Evolutionary conservation across 2,329 filamentous ascomycete genomes (phyloP), one percentile per base, ranked within the genome.

Genomic region (Ustulina deusta): DNA sequence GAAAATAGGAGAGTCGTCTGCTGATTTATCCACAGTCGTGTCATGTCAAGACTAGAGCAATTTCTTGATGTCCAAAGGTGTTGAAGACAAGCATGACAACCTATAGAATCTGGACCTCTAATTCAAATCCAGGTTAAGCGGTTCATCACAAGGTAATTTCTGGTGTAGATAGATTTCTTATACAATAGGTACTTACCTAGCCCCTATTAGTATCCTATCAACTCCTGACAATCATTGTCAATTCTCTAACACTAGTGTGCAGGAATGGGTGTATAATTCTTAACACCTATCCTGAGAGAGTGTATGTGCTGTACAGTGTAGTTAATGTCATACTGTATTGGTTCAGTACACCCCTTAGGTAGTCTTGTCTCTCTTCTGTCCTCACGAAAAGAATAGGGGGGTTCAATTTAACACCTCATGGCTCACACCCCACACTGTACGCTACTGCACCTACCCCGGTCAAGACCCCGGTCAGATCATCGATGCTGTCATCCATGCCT

Each of bases 221-320:
- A 36, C 48, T 56, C 63, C 56, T 65, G 63, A 61, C 56, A 42
- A 65, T 56, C 36, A 17, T 54, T 38, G 25, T 55, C 20, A 27
- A 44, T 56, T 29, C 54, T 42, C 54, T 42, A 42, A 56, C 36
- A 54, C 51, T 52, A 52, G 34, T 11, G 34, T 11, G 11, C 34
- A 36, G 34, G 6, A 36, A n/a, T n/a, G n/a, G n/a, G 49, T 11
- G 49, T 52, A 52, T n/a, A 34, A 20, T 15, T 52, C 27, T 20
- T 5, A 42, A 29, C 15, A 9, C 34, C n/a, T 32, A 22, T 36
- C 44, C n/a, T n/a, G n/a, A n/a, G n/a, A n/a, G n/a, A n/a, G n/a
- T n/a, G n/a, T n/a, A n/a, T n/a, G n/a, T n/a, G n/a, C n/a, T n/a
- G n/a, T n/a, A n/a, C n/a, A n/a, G n/a, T n/a, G n/a, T n/a, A n/a